Base-by-base conservation (phyloP, 805 yeast species). In the Hanseniaspora lindneri region DNA sequence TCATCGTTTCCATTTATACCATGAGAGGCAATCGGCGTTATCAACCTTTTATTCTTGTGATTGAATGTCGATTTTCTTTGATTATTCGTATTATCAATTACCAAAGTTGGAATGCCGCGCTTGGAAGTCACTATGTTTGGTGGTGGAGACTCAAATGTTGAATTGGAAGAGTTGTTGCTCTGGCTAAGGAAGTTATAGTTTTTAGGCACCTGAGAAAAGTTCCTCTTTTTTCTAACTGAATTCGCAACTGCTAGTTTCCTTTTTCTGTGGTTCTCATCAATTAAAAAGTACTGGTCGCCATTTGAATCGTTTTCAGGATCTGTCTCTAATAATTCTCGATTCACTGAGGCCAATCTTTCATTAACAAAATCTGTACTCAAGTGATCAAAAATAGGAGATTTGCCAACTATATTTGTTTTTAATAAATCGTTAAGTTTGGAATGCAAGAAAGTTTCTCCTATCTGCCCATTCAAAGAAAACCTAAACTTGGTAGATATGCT, bases 391-490 rank as follows among this genome's bases (percentile, higher is more conserved):
- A 4, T 50, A 46, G 8, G 55, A 57, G 20, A 54, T 52, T 32
- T 52, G 19, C 10, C 56, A 44, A 49, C 60, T 54, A 7, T 28
- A 34, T 9, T 35, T 17, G 13, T 16, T 14, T 19, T 41, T 39
- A n/a, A 20, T 8, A 14, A 23, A n/a, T 36, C 28, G 23, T 51
- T 56, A 16, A 51, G 51, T 28, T 49, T 40, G 5, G 53, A 28
- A 23, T 58, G 42, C 62, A 64, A 14, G 50, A 53, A 27, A 13
- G 14, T 23, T 10, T 37, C 17, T 1, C 51, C 52, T 1, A 70
- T 69, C 32, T 63, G 62, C 4, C 63, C 66, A 6, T 67, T 68
- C 19, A 66, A 51, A 29, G 54, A 54, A 28, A 60, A 59, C 7
- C 34, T 44, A 37, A 57, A 56, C 7, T 49, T 48, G n/a, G 57